phyloP scores from a whole-genome alignment of 2,329 filamentous ascomycete genomes.

The Epicoccum nigrum region DNA sequence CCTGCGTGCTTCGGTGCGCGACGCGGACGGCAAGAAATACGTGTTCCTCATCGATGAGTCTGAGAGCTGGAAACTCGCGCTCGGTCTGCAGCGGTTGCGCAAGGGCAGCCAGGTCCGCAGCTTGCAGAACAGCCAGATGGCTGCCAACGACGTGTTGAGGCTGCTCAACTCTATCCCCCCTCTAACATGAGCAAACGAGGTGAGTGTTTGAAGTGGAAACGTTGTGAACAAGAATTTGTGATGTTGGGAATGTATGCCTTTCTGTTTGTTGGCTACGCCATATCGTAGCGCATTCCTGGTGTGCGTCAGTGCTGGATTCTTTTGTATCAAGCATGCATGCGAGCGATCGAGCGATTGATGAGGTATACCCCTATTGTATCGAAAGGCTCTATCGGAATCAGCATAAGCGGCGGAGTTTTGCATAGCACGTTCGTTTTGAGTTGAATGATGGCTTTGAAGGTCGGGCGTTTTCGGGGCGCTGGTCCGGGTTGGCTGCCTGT shows the following conservation, averaged over 20 bases:
- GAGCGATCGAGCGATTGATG: conserved; percentile 14
- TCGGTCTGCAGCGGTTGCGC: conserved; percentile 62
- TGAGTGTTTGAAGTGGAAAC: not conserved
- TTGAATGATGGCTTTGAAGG: not conserved
- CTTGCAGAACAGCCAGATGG: conserved; percentile 60
- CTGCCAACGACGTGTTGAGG: conserved; percentile 51
- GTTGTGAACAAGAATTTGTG: not conserved
- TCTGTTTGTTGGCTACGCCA: not conserved
- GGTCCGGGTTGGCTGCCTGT: not conserved
- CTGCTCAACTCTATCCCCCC: conserved; percentile 45
- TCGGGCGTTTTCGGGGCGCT: not conserved
- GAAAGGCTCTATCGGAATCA: conserved; percentile 17
- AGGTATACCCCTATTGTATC: conserved; percentile 17
- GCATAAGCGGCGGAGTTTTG: conserved; percentile 21
- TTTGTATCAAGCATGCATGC: not conserved
- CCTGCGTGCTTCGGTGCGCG: conserved; percentile 63
- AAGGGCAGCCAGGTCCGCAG: conserved; percentile 62
- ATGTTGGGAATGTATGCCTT: not conserved
- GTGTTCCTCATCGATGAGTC: conserved; percentile 65
- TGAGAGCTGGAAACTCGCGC: conserved; percentile 68
- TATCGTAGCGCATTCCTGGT: conserved; percentile 4
- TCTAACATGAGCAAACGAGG: conserved; percentile 14
- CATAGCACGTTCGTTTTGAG: conserved; percentile 3
- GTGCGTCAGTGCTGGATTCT: conserved; percentile 3
- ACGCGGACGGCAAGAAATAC: conserved; percentile 66